Evolutionary conservation across 768 basidiomycete species (phyloP).

Genomic region (Phaeolepiota aurea): DNA sequence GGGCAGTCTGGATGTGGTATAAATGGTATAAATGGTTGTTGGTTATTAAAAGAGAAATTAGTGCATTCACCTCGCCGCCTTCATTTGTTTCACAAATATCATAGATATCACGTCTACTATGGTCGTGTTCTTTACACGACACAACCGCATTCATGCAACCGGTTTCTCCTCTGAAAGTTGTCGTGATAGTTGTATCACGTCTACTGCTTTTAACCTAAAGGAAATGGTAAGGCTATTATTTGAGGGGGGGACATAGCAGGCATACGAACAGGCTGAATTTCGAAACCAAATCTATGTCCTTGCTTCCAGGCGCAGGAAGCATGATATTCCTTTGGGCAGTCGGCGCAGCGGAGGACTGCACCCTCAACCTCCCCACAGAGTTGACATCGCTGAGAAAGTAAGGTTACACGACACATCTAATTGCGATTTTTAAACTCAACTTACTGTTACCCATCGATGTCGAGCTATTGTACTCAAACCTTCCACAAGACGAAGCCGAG

Average conservation of each 20-base stretch:
- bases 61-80: conserved; percentile 60
- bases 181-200: conserved; percentile 53
- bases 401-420: too few relatives aligned
- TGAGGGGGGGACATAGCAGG: background rate
- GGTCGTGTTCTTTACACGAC: conserved; percentile 72
- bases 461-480: conserved; percentile 69
- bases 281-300: conserved; percentile 86
- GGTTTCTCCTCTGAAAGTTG: conserved; percentile 70
- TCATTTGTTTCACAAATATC: conserved; percentile 84
- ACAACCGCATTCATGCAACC: conserved; percentile 76
- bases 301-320: conserved; percentile 85
- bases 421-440: too few relatives aligned
- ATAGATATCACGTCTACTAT: conserved; percentile 58
- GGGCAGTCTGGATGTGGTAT: conserved; percentile 58
- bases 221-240: conserved; percentile 4
- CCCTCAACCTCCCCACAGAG: conserved; percentile 70
- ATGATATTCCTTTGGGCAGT: conserved; percentile 79
- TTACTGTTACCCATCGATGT: conserved; percentile 67
- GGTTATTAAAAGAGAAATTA: background rate
- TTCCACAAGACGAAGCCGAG: conserved; percentile 71
- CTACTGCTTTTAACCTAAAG: conserved; percentile 81
- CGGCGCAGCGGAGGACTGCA: conserved; percentile 76
- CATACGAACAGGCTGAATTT: conserved; percentile 68
- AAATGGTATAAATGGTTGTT: conserved; percentile 4
- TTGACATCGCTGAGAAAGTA: conserved; percentile 55